Percentiles rank a stretch among this genome's conserved stretches.
phyloP scores from a whole-genome alignment of 2,329 filamentous ascomycete genomes.

The Calonectria montana region DNA sequence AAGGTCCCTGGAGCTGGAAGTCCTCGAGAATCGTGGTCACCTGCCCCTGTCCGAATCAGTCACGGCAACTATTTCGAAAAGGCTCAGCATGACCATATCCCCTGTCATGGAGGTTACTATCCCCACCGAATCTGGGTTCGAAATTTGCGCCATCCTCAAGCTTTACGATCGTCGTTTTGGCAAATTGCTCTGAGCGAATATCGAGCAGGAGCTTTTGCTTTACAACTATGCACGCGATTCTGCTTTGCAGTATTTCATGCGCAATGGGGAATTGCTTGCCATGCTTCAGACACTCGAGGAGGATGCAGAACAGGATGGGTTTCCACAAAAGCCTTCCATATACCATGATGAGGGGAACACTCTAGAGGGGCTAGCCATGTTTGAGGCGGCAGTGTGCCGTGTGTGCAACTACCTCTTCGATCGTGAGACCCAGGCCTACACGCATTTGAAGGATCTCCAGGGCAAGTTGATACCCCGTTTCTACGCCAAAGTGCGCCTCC shows the following conservation, averaged over 20 bases:
- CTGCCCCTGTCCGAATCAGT: background rate
- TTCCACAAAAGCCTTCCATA: background rate
- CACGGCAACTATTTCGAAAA: background rate
- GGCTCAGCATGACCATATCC: background rate
- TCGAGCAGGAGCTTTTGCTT: background rate
- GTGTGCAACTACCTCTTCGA: background rate
- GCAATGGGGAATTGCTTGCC: background rate
- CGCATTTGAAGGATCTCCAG: background rate
- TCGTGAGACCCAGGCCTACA: conserved; percentile 4
- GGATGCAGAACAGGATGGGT: background rate
- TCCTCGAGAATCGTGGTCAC: background rate
- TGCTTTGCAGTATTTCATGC: background rate
- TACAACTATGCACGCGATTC: background rate
- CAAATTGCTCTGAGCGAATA: background rate
- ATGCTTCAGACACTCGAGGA: conserved; percentile 3
- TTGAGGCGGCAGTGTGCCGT: background rate
- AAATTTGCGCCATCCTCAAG: conserved; percentile 21
- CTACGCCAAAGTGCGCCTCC: conserved; percentile 14
- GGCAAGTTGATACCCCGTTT: conserved; percentile 2
- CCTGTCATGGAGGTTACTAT: background rate
- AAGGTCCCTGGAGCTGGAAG: background rate
- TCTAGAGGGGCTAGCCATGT: background rate
- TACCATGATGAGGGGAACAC: background rate
- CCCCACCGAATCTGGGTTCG: background rate
- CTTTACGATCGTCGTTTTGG: conserved; percentile 21